Evolutionary conservation across 164 flowering plant species (phyloP).

Genomic region (Aristolochia fimbriata): DNA sequence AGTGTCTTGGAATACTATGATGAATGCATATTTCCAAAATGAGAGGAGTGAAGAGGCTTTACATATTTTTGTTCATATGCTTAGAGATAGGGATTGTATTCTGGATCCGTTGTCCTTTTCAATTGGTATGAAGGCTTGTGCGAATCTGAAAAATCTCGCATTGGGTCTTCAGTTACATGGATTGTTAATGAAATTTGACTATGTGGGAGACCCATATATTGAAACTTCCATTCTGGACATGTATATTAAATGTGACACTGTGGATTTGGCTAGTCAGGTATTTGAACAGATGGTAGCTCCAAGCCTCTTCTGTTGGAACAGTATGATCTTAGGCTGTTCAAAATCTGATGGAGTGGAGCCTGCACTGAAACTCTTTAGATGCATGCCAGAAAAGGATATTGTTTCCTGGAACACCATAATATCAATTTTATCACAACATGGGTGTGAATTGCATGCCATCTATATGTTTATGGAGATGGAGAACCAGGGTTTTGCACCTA

Average conservation of each 20-base stretch:
- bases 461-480: conserved; percentile 39
- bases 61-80: conserved; percentile 25
- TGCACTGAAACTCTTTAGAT: conserved; percentile 24
- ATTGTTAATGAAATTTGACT: conserved; percentile 23
- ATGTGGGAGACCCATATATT: conserved; percentile 11
- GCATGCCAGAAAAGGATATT: conserved; percentile 34
- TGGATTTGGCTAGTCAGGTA: conserved; percentile 20
- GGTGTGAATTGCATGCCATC: conserved; percentile 22
- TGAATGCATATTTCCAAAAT: conserved; percentile 30
- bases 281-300: conserved; percentile 25
- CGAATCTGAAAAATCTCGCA: conserved; percentile 13
- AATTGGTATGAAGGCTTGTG: conserved; percentile 44
- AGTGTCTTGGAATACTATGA: conserved; percentile 45
- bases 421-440: conserved; percentile 40
- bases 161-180: conserved; percentile 30
- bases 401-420: conserved; percentile 49
- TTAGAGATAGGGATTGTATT: conserved; percentile 9
- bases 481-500: conserved; percentile 28
- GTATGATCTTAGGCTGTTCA: conserved; percentile 40
- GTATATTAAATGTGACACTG: conserved; percentile 25
- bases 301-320: conserved; percentile 42
- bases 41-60: conserved; percentile 18
- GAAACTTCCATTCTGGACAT: conserved; percentile 27
- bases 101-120: conserved; percentile 25
- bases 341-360: conserved; percentile 17